Base-by-base conservation (phyloP, 2,329 filamentous ascomycete species). In the Fusarium sp. region DNA sequence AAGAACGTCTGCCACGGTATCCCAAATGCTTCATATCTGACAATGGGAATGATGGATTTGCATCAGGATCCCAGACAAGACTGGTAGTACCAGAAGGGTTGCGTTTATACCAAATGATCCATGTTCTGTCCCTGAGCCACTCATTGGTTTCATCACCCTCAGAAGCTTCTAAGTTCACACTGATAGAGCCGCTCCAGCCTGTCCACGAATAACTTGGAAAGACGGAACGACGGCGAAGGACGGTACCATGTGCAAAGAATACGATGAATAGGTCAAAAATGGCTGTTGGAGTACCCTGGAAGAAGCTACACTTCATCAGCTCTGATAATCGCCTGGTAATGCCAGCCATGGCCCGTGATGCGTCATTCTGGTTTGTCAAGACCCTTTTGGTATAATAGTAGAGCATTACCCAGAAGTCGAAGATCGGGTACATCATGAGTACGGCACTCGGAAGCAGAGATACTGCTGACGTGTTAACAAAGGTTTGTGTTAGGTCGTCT, bases 21-120 rank as follows among this genome's bases (percentile, higher is more conserved):
- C 28, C 47, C 28, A 0, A 5, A 9, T n/a, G 32, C 0, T 10
- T 0, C 22, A 32, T 3, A 7, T 50, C 15, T 32, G 10, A 13
- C 1, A n/a, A 6, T 3, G 45, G 45, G 0, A 47, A 47, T 15
- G 13, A 28, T 11, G 13, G 18, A 8, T 18, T 50, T 32, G 28
- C 14, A n/a, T 18, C 5, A 0, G 15, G 47, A 32, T 50, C 28
- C 47, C 47, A 50, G 7, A 50, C 15, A 30, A n/a, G 47, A 10
- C 0, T 7, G 15, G 8, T 1, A 5, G 18, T 8, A 1, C 47
- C 47, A n/a, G 47, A 32, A 13, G 22, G 2, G 3, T 2, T 8
- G 0, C 47, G 22, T 15, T 50, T 14, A 7, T 50, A 50, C 47
- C 47, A 50, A 0, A 32, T 0, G 5, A 50, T 32, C 47, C 47